A percentile compares a stretch with the other conserved stretches of the same genome.
These are phyloP conservation scores for Boletus barrowsii DNA, from an alignment of 768 basidiomycete genomes.

Conservation along the genomic window DNA sequence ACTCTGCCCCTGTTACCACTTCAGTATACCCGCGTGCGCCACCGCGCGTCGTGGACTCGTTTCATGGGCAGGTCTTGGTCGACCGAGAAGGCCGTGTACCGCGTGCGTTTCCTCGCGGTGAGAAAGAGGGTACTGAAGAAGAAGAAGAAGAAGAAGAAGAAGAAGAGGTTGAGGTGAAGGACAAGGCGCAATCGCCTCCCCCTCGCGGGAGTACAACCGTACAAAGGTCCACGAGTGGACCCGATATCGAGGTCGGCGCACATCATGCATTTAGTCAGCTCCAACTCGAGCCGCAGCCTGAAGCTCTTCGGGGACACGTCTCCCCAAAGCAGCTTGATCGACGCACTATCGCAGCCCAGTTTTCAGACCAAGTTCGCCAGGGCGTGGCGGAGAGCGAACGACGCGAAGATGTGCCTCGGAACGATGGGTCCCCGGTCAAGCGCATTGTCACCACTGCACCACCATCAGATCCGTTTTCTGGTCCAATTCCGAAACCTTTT, in stretches of 20 bases:
- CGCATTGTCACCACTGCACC: neutral
- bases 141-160: neutral
- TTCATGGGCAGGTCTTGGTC: constrained; percentile 20
- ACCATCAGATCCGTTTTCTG: neutral
- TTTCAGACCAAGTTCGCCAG: neutral
- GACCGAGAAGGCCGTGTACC: constrained; percentile 17
- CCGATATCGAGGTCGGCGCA: neutral
- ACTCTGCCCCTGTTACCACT: neutral
- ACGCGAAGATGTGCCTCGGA: neutral
- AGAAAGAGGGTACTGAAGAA: neutral
- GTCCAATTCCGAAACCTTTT: neutral
- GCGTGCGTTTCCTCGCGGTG: neutral
- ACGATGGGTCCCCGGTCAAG: constrained; percentile 4
- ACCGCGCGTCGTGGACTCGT: constrained; percentile 18
- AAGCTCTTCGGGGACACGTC: neutral
- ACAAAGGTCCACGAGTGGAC: neutral
- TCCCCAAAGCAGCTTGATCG: neutral
- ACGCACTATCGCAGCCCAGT: neutral
- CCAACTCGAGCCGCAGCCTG: neutral
- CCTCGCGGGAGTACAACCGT: constrained; percentile 4
- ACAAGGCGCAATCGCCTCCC: constrained; percentile 11
- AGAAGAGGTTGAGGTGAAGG: too few species aligned
- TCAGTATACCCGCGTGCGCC: constrained; percentile 13
- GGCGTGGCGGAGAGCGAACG: neutral
- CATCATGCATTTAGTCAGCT: constrained; percentile 21